A percentile compares a stretch with the other conserved stretches of the same genome.
phyloP scores from a whole-genome alignment of 2,329 filamentous ascomycete species.

The Orbilia ellipsospora region DNA sequence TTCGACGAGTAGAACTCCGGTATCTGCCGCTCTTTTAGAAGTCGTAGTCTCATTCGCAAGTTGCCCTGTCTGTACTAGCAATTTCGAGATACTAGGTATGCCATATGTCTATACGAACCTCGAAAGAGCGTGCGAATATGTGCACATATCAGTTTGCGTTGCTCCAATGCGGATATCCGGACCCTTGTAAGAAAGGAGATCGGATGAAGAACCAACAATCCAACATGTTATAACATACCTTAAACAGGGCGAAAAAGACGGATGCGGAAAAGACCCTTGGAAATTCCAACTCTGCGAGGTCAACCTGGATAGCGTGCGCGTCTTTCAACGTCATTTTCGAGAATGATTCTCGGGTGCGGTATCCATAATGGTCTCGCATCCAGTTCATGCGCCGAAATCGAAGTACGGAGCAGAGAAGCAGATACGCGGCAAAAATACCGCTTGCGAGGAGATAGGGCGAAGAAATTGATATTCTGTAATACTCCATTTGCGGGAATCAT shows the following conservation, averaged over 20 bases:
- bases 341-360: constrained; percentile 24
- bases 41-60: constrained; percentile 65
- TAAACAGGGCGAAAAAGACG: constrained; percentile 22
- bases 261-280: constrained; percentile 17
- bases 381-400: constrained; percentile 12
- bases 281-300: constrained; percentile 19
- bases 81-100: constrained; percentile 67
- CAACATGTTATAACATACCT: constrained; percentile 8
- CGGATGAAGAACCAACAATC: background rate
- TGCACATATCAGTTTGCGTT: constrained; percentile 4
- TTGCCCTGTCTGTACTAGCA: constrained; percentile 67
- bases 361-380: constrained; percentile 19
- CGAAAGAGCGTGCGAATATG: background rate
- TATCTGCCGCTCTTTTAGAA: constrained; percentile 68
- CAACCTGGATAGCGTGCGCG: constrained; percentile 7
- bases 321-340: constrained; percentile 23
- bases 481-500: background rate
- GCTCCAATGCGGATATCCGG: background rate
- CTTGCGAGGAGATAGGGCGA: constrained; percentile 13
- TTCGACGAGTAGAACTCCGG: constrained; percentile 66
- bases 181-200: too few relatives aligned
- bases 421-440: constrained; percentile 10
- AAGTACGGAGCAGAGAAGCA: constrained; percentile 11
- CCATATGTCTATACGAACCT: constrained; percentile 65
- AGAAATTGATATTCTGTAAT: background rate